Evolutionary conservation across 2,329 filamentous ascomycete genomes (phyloP), one percentile per base, ranked within the genome.

Genomic region (Apiospora marii): DNA sequence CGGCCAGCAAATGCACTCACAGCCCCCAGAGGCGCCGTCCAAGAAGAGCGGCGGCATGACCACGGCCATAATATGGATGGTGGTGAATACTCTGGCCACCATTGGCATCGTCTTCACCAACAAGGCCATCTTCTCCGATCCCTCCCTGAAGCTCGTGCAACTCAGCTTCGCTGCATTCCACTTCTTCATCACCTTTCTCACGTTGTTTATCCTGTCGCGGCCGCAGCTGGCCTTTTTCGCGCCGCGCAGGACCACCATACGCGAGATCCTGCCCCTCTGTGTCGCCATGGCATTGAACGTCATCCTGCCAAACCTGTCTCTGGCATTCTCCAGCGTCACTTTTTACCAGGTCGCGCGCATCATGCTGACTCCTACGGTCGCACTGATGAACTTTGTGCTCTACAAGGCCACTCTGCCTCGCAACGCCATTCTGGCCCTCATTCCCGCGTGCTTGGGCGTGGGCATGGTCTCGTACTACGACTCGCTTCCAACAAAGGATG

Each of bases 281-380:
- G 78, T 91, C 43, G 88, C 90, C 77, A 93, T 93, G 91, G 87
- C 89, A 70, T 84, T 91, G 73, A 93, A 93, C 80, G 90, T 93
- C 78, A 90, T 93, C 74, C 84, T 93, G 13, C 91, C 90, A 13
- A 93, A 93, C 77, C 82, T 92, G 8, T 92, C 90, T 1, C 84
- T 93, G 61, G 91, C 91, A 43, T 92, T 89, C 80, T 92, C 91
- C 30, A 88, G 88, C 69, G 89, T 93, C 58, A 91, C 90, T 58
- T 93, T 93, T 80, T 93, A 93, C 80, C 91, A 93, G 80, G 88
- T 93, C 68, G 90, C 90, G 5, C 88, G 91, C 34, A 91, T 93
- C 73, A 84, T 93, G 16, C 85, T 93, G 41, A 93, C 91, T 0
- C 92, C 92, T 3, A 87, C 85, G 61, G 90, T 92, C 27, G 91